A percentile compares a stretch with the other conserved stretches of the same genome.
Evolutionary conservation across 176 grass and related monocot species (phyloP).

Genomic region (Avena insularis): DNA sequence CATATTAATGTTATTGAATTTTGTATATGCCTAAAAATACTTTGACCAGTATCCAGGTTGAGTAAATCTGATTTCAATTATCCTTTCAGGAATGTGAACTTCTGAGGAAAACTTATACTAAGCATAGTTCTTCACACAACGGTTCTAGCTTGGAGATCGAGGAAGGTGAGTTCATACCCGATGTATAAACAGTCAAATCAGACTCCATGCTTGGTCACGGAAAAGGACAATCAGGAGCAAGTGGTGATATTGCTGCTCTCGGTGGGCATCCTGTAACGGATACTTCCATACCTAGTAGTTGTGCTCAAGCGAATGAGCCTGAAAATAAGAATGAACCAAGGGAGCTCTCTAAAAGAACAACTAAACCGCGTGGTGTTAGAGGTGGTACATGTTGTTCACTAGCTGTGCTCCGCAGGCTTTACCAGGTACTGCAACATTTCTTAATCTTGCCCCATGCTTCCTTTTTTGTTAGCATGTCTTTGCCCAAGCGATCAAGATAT

Average conservation of each 20-base stretch:
- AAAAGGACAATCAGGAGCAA: constrained; percentile 11
- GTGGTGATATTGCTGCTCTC: constrained; percentile 19
- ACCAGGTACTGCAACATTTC: constrained; percentile 47
- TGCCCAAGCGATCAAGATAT: background rate
- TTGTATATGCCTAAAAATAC: background rate
- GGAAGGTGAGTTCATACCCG: constrained; percentile 53
- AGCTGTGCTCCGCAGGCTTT: constrained; percentile 43
- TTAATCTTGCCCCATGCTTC: constrained; percentile 16
- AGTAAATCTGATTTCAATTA: constrained; percentile 32
- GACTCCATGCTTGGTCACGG: background rate
- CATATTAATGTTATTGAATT: constrained; percentile 15
- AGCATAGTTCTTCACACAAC: background rate
- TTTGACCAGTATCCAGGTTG: background rate
- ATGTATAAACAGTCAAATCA: background rate
- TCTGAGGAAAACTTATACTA: constrained; percentile 4
- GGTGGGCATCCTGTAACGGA: background rate
- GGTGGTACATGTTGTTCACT: constrained; percentile 40
- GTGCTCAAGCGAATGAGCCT: background rate
- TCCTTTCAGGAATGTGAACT: constrained; percentile 35
- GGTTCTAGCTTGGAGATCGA: constrained; percentile 27
- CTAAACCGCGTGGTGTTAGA: constrained; percentile 2
- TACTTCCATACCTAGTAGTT: constrained; percentile 13
- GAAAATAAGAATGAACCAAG: constrained; percentile 38
- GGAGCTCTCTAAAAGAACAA: constrained; percentile 12
- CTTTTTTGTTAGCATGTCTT: constrained; percentile 1